Evolutionary conservation across 352 stramenopile species (phyloP).

Genomic region (Elongisporangium anandrum): DNA sequence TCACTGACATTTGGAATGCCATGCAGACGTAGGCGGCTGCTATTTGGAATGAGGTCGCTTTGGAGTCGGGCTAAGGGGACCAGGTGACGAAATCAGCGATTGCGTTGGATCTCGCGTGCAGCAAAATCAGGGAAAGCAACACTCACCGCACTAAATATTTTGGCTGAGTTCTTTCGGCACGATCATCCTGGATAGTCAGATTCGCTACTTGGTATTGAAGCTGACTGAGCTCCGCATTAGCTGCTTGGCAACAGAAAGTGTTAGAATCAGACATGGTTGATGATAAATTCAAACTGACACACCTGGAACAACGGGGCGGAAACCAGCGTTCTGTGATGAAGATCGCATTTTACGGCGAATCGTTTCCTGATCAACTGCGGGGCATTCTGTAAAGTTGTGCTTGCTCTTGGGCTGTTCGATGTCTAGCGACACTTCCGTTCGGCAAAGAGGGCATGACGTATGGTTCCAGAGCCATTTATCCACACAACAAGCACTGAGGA

Average conservation of each 20-base stretch:
- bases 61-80: slow-evolving; percentile 15
- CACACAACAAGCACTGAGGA: slow-evolving; percentile 63
- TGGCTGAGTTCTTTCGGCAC: slow-evolving; percentile 6
- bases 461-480: slow-evolving; percentile 87
- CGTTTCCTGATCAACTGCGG: slow-evolving; percentile 54
- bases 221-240: slow-evolving; percentile 12
- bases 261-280: too few species aligned
- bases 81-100: background rate
- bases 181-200: slow-evolving; percentile 18
- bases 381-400: slow-evolving; percentile 80
- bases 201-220: slow-evolving; percentile 15
- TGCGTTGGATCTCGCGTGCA: background rate
- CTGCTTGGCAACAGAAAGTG: slow-evolving; percentile 2
- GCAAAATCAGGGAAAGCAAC: background rate
- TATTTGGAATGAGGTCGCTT: slow-evolving; percentile 16
- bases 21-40: background rate
- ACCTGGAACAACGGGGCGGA: slow-evolving; percentile 73
- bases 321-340: slow-evolving; percentile 58
- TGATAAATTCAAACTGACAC: too few species aligned
- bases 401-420: slow-evolving; percentile 34
- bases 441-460: slow-evolving; percentile 80
- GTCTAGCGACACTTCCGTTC: slow-evolving; percentile 68
- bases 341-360: slow-evolving; percentile 74
- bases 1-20: background rate
- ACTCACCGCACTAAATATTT: slow-evolving; percentile 29